Conservation (phyloP, 176 grass and related monocot genomes). For the Oryza brachyantha region DNA sequence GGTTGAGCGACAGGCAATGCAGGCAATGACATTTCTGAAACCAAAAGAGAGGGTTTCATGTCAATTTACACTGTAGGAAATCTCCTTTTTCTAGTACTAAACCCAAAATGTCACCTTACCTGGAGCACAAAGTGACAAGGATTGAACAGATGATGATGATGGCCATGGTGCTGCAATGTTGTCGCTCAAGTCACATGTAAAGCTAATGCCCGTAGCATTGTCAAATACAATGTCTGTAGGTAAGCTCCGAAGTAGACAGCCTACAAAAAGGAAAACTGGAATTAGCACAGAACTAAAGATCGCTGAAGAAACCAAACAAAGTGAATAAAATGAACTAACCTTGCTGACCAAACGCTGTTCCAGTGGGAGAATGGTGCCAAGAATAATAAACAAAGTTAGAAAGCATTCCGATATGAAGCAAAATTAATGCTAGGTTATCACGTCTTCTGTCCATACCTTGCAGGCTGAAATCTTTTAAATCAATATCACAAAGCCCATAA, state of each 20-base stretch:
- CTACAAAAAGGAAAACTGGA: conserved; percentile 34
- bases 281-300: conserved; percentile 24
- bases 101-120: conserved; percentile 33
- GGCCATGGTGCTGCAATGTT: conserved; percentile 99
- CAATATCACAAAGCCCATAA: conserved; percentile 78
- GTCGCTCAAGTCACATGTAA: conserved; percentile 92
- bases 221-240: conserved; percentile 87
- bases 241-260: conserved; percentile 90
- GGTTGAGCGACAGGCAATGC: conserved; percentile 65
- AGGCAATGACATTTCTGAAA: conserved; percentile 97
- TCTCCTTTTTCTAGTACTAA: background rate
- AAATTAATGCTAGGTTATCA: conserved; percentile 12
- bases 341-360: conserved; percentile 92
- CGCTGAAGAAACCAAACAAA: conserved; percentile 25
- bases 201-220: conserved; percentile 88
- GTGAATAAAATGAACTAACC: conserved; percentile 49
- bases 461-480: conserved; percentile 97
- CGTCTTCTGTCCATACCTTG: conserved; percentile 60
- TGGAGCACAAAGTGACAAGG: conserved; percentile 93
- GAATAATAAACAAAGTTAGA: conserved; percentile 43
- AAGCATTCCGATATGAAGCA: conserved; percentile 25
- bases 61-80: background rate
- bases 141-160: conserved; percentile 86
- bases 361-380: conserved; percentile 23
- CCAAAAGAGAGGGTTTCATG: conserved; percentile 3